Base-by-base conservation (phyloP, 306 rosid genomes). In the Prunus mongolica region DNA sequence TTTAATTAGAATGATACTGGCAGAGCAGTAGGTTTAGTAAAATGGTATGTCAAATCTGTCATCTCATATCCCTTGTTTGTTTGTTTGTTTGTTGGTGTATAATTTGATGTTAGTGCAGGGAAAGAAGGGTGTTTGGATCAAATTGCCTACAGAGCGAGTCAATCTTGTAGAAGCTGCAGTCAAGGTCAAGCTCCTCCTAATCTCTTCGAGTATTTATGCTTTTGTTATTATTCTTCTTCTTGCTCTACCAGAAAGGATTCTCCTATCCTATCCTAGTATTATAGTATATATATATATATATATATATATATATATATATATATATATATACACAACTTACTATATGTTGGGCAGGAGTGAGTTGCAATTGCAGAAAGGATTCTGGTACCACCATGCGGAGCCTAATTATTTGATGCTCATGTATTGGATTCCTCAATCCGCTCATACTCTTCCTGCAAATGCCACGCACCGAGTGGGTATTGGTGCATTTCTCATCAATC, bases 371-470 rank as follows among this genome's bases (percentile, higher is more conserved):
- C 85, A 89, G 98, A 90, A 92, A 77, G 97, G 96, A 18, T 94
- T 94, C 76, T 88, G 90, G 93, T 92, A 85, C 78, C 96, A 94
- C 85, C 96, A 94, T 69, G 98, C 97, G 1, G 97, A 92, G 85
- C 90, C 97, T 51, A 80, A 86, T 15, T 89, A 92, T 80, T 78
- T 92, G 80, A 95, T 95, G 96, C 91, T 95, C 15, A 90, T 92
- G 8, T 78, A 80, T 69, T 95, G 99, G 99, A 88, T 95, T 79
- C 90, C 97, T 6, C 85, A 78, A 65, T 78, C 82, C 46, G 28
- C 74, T 32, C 76, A 81, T 61, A 90, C 96, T 50, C 81, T 92
- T 87, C 98, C 97, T n/a, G 82, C 84, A 70, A 90, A 92, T 76
- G 96, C 97, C 52, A 80, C 97, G 3, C 97, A 95, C 69, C 84